Percentiles rank a stretch among this genome's conserved stretches.
These are phyloP conservation scores for Orobanche coerulescens DNA, from an alignment of 257 asterid species.

Conservation along the genomic window DNA sequence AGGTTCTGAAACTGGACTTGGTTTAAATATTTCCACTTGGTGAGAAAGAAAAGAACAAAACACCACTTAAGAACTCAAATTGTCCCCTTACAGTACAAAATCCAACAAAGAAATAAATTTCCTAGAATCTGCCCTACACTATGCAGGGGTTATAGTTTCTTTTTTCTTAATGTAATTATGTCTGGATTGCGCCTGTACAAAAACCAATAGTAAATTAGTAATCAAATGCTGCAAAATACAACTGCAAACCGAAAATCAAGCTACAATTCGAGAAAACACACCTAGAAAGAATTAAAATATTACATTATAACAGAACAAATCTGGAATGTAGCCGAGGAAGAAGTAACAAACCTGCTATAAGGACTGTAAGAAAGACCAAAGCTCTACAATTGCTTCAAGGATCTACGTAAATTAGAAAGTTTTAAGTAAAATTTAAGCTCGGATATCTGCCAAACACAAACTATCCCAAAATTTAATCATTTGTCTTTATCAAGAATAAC, in stretches of 20 bases:
- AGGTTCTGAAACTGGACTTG: slow-evolving; percentile 18
- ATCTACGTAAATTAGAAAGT: slow-evolving; percentile 27
- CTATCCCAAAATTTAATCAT: neutral
- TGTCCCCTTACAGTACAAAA: neutral
- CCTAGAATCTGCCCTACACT: neutral
- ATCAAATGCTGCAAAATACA: neutral
- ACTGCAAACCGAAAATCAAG: neutral
- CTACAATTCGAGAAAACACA: too few species aligned
- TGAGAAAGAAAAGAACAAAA: slow-evolving; percentile 15
- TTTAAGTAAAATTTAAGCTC: neutral
- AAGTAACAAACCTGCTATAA: slow-evolving; percentile 24
- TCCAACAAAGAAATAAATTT: neutral
- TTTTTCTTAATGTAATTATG: neutral
- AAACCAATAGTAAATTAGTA: neutral
- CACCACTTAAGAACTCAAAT: slow-evolving; percentile 13
- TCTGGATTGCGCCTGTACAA: neutral
- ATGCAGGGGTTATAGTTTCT: neutral
- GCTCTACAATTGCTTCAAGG: slow-evolving; percentile 22
- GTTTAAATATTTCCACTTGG: slow-evolving; percentile 12
- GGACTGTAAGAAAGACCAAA: slow-evolving; percentile 11
- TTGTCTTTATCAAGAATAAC: neutral
- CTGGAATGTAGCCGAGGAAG: neutral
- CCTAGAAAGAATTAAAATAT: too few species aligned
- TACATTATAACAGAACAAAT: slow-evolving; percentile 19
- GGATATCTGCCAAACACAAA: too few species aligned